Evolutionary conservation across 192 early-diverging fungal species (phyloP).

Genomic region (Chytriomyces sp.): DNA sequence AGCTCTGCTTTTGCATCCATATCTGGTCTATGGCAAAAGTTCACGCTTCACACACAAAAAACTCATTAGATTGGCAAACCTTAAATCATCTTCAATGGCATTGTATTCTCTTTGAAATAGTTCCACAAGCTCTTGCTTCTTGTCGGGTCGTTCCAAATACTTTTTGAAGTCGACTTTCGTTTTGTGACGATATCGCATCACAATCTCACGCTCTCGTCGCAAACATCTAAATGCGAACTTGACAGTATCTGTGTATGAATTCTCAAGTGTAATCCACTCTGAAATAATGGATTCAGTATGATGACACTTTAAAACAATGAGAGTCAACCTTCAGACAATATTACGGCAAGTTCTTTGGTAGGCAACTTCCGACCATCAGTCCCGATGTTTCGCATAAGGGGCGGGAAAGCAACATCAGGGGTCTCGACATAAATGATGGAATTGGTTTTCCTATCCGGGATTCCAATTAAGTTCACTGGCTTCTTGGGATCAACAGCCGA

Average conservation of each 20-base stretch:
- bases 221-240: slow-evolving; percentile 63
- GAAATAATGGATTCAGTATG: neutral
- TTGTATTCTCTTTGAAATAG: slow-evolving; percentile 62
- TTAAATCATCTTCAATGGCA: slow-evolving; percentile 60
- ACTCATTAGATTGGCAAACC: slow-evolving; percentile 30
- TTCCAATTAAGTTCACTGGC: slow-evolving; percentile 14
- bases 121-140: slow-evolving; percentile 57
- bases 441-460: slow-evolving; percentile 2
- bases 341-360: slow-evolving; percentile 54
- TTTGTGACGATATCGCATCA: slow-evolving; percentile 54
- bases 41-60: neutral
- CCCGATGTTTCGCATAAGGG: slow-evolving; percentile 9
- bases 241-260: slow-evolving; percentile 54
- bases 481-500: neutral
- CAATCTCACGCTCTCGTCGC: slow-evolving; percentile 52
- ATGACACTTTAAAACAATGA: neutral
- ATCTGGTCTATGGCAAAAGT: slow-evolving; percentile 38
- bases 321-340: slow-evolving; percentile 52
- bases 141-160: slow-evolving; percentile 59
- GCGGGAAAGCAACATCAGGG: slow-evolving; percentile 12
- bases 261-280: slow-evolving; percentile 64
- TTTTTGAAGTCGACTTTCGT: slow-evolving; percentile 55
- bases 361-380: slow-evolving; percentile 51
- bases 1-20: slow-evolving; percentile 62
- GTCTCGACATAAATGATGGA: slow-evolving; percentile 24